Base-by-base conservation (phyloP, 441 rosid species). In the Erodium moschatum region DNA sequence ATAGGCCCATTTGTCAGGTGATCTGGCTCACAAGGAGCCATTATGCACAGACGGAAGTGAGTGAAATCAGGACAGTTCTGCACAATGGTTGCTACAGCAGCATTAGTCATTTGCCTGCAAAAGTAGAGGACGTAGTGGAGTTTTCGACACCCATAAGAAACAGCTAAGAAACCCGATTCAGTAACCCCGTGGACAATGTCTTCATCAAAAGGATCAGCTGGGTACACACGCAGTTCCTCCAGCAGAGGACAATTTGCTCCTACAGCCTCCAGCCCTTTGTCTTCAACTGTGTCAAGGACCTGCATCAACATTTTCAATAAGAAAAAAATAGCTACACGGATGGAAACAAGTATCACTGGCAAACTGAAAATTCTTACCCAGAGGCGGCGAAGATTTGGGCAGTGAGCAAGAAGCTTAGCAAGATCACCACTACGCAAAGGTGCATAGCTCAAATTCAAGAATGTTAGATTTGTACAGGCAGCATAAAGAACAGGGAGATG, bases 221-320 rank as follows among this genome's bases (percentile, higher is more conserved):
- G 90, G 76, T 84, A 87, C 73, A 87, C 92, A 20, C 92, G 84
- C 19, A 87, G 84, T 76, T 87, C 92, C 84, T 86, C 87, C 16
- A 87, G 83, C 76, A 83, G 78, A 29, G 85, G 81, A 74, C 92
- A 87, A 71, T 70, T 69, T 8, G 70, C 76, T 75, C 86, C 90
- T 35, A 86, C 78, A 27, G 90, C 83, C 70, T 80, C 83, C 64
- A 85, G 86, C n/a, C 92, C 92, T 75, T 69, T 78, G 67, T 86
- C 92, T 78, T 82, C 90, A 20, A 87, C 83, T 0, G 88, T 80
- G 76, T 87, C 92, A 68, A 87, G 75, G 64, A 86, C 92, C 92
- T 87, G 80, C 65, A 81, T 27, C 27, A 75, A 60, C 58, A 64
- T 69, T 50, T 38, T 35, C 13, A 72, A 67, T 66, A 65, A 77